A percentile compares a stretch with the other conserved stretches of the same genome.
These are phyloP conservation scores for Arthroderma sp. DNA, from an alignment of 2,329 filamentous ascomycete genomes.

Conservation along the genomic window DNA sequence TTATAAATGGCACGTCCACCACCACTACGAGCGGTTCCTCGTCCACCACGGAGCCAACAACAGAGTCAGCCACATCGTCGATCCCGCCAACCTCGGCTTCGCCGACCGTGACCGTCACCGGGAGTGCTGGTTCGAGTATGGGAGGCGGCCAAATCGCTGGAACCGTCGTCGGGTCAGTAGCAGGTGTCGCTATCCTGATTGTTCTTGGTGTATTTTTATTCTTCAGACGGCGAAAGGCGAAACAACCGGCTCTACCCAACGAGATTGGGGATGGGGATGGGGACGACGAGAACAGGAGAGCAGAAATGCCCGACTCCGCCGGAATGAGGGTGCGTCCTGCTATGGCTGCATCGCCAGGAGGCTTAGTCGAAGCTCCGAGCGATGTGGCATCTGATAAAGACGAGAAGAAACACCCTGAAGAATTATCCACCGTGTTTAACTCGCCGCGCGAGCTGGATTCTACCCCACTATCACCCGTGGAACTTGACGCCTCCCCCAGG, in stretches of 20 bases:
- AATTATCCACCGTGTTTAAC: background rate
- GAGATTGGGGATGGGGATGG: too few relatives aligned
- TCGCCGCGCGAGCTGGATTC: conserved; percentile 1
- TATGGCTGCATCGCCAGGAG: too few relatives aligned
- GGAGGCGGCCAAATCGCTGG: conserved; percentile 65
- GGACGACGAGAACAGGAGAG: background rate
- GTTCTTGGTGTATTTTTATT: conserved; percentile 49
- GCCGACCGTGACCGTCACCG: background rate
- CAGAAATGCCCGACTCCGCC: conserved; percentile 3
- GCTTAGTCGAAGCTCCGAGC: too few relatives aligned
- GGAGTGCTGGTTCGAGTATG: conserved; percentile 33
- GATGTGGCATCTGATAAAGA: background rate
- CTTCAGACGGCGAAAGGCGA: conserved; percentile 19
- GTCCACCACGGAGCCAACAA: background rate
- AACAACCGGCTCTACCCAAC: too few relatives aligned
- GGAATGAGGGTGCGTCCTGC: background rate
- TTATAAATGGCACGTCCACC: background rate
- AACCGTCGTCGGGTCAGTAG: conserved; percentile 68
- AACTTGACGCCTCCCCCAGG: background rate
- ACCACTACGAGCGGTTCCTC: background rate
- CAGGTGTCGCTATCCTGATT: conserved; percentile 56
- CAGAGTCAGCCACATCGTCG: conserved; percentile 14
- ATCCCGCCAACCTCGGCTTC: background rate
- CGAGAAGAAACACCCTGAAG: background rate
- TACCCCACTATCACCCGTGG: background rate